Evolutionary conservation across 2,329 filamentous ascomycete species (phyloP).

Genomic region (Cladophialophora yegresii): DNA sequence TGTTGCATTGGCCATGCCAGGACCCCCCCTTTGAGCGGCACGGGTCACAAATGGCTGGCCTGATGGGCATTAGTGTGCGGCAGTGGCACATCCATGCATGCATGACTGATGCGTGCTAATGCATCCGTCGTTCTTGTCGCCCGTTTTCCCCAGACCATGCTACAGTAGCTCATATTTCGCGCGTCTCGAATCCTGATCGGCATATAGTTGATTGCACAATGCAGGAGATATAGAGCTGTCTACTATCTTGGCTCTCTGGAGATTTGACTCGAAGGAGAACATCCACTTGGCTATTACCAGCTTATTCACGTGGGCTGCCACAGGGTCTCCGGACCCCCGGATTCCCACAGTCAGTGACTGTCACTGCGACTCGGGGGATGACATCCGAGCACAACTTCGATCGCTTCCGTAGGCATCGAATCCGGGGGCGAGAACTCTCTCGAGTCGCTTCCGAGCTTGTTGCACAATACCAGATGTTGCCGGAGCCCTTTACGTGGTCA

Average conservation of each 20-base stretch:
- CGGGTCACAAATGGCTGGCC: constrained; percentile 11
- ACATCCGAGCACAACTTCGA: constrained; percentile 12
- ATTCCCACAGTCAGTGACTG: constrained; percentile 10
- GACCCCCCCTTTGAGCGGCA: background rate
- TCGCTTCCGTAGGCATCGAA: background rate
- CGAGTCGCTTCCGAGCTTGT: background rate
- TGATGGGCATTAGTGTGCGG: constrained; percentile 12
- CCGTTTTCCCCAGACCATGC: constrained; percentile 8
- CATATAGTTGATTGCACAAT: constrained; percentile 7
- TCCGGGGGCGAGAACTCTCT: background rate
- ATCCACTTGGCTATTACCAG: constrained; percentile 3
- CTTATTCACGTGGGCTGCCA: constrained; percentile 18
- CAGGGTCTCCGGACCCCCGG: constrained; percentile 12
- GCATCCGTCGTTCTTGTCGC: constrained; percentile 7
- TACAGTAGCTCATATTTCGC: constrained; percentile 3
- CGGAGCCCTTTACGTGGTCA: background rate
- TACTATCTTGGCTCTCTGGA: constrained; percentile 8
- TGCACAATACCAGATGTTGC: background rate
- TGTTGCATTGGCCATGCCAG: constrained; percentile 20
- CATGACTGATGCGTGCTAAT: constrained; percentile 8
- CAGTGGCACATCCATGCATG: constrained; percentile 3
- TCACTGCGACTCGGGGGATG: constrained; percentile 20
- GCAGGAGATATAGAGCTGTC: constrained; percentile 7
- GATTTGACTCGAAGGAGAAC: constrained; percentile 5
- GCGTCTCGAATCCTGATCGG: constrained; percentile 16